Evolutionary conservation across 1,284 basidiomycete genomes (phyloP).

Genomic region (Cutaneotrichosporon sp.): DNA sequence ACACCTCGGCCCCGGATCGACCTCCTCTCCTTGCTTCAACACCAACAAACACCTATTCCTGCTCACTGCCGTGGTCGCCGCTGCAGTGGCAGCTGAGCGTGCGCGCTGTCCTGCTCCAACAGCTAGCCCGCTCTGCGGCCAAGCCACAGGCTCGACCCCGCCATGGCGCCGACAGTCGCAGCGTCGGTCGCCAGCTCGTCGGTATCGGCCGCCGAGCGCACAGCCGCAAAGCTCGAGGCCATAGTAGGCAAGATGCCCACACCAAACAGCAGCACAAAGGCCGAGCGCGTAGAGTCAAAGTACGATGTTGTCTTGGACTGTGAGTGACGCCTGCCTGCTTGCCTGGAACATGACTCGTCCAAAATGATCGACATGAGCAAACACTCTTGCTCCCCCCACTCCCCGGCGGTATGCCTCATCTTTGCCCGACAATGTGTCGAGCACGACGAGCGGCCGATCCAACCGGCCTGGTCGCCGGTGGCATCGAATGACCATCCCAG

Average conservation of each 20-base stretch:
- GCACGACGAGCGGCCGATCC: no score
- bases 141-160: not conserved
- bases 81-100: not conserved
- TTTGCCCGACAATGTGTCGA: no score
- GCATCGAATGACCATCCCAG: no score
- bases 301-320: conserved; percentile 37
- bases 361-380: not conserved
- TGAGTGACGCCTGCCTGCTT: conserved; percentile 27
- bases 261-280: conserved; percentile 1
- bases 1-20: not conserved
- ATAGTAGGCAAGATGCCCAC: conserved; percentile 8
- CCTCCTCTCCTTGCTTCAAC: not conserved
- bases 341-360: not conserved
- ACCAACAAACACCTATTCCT: not conserved
- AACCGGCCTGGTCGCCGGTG: no score
- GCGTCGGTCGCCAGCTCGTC: conserved; percentile 1
- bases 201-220: conserved; percentile 2
- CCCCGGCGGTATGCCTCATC: no score
- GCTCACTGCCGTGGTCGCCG: not conserved
- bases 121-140: not conserved
- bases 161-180: not conserved
- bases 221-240: not conserved
- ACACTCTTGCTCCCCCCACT: not conserved
- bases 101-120: no score
- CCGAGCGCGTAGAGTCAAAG: conserved; percentile 22